Evolutionary conservation across 2,329 filamentous ascomycete genomes (phyloP).

Genomic region (Diplodia corticola): DNA sequence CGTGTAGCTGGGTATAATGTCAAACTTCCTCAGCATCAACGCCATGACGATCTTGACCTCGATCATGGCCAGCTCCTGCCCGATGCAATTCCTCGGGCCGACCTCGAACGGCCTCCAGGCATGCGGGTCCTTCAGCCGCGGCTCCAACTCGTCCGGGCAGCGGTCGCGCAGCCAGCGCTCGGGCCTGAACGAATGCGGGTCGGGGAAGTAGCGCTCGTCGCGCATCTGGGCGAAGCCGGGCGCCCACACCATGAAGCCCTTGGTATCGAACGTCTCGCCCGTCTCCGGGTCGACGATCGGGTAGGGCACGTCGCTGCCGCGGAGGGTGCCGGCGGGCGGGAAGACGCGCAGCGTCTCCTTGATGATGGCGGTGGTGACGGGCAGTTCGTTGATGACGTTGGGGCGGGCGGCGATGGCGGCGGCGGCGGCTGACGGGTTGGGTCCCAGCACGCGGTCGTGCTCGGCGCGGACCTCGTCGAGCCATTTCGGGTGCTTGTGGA

Average conservation of each 20-base stretch:
- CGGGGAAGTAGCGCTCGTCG: slow-evolving; percentile 12
- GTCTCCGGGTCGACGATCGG: slow-evolving; percentile 17
- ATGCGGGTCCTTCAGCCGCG: slow-evolving; percentile 11
- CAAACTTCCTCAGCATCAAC: slow-evolving; percentile 29
- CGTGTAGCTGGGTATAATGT: slow-evolving; percentile 29
- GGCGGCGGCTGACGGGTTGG: slow-evolving; percentile 23
- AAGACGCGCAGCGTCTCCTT: slow-evolving; percentile 39
- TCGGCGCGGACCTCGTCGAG: slow-evolving; percentile 32
- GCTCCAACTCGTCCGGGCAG: slow-evolving; percentile 15
- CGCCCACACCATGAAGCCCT: slow-evolving; percentile 13
- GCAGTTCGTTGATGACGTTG: slow-evolving; percentile 33
- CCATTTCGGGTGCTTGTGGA: slow-evolving; percentile 31
- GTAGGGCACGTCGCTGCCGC: slow-evolving; percentile 6
- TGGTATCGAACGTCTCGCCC: slow-evolving; percentile 7
- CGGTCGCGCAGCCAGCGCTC: slow-evolving; percentile 16
- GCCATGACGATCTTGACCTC: slow-evolving; percentile 37
- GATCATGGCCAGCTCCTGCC: slow-evolving; percentile 39
- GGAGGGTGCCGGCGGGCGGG: slow-evolving; percentile 28
- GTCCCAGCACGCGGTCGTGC: slow-evolving; percentile 35
- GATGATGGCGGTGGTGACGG: slow-evolving; percentile 37
- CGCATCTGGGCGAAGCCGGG: slow-evolving; percentile 2
- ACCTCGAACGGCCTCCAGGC: slow-evolving; percentile 43
- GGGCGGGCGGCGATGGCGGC: slow-evolving; percentile 27
- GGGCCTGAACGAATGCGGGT: slow-evolving; percentile 11
- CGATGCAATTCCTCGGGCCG: slow-evolving; percentile 42